Conservation (phyloP, 2,329 filamentous ascomycete genomes). For the Hypomyces perniciosus region DNA sequence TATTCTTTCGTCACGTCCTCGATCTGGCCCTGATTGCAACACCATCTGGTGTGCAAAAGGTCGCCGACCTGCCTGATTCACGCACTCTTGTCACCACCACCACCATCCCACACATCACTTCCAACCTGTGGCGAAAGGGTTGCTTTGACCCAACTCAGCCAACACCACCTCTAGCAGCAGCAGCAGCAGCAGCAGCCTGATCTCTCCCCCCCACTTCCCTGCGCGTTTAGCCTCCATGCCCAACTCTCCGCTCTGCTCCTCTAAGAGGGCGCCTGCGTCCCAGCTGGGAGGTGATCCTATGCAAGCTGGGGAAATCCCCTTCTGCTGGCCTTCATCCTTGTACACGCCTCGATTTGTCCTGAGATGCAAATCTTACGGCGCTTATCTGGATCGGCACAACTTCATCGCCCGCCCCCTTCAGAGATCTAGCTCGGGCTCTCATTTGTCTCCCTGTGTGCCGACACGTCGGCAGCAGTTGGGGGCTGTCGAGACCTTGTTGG, state of each 20-base stretch:
- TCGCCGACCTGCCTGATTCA: slow-evolving; percentile 20
- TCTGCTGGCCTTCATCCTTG: not conserved
- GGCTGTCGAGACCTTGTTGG: slow-evolving; percentile 15
- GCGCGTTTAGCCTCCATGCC: slow-evolving; percentile 11
- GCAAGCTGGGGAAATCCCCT: not conserved
- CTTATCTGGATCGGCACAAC: slow-evolving; percentile 12
- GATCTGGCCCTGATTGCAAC: slow-evolving; percentile 3
- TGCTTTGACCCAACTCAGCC: slow-evolving; percentile 14
- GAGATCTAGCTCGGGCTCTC: slow-evolving; percentile 8
- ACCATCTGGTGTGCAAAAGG: slow-evolving; percentile 1
- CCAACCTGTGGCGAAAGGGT: slow-evolving; percentile 12
- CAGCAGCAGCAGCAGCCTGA: slow-evolving; percentile 3
- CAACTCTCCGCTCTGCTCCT: slow-evolving; percentile 8
- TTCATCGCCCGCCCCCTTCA: slow-evolving; percentile 9
- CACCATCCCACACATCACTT: slow-evolving; percentile 7
- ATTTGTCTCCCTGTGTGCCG: slow-evolving; percentile 12
- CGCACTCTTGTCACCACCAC: slow-evolving; percentile 11
- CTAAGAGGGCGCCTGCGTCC: not conserved
- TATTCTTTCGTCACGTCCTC: slow-evolving; percentile 11
- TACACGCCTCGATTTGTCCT: slow-evolving; percentile 2
- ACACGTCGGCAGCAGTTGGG: slow-evolving; percentile 14
- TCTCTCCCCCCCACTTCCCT: slow-evolving; percentile 6
- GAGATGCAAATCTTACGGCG: slow-evolving; percentile 10
- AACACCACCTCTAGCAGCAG: slow-evolving; percentile 11
- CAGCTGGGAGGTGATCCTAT: not conserved